Conservation (phyloP, 2,329 filamentous ascomycete species). For the Penicillium sp. region DNA sequence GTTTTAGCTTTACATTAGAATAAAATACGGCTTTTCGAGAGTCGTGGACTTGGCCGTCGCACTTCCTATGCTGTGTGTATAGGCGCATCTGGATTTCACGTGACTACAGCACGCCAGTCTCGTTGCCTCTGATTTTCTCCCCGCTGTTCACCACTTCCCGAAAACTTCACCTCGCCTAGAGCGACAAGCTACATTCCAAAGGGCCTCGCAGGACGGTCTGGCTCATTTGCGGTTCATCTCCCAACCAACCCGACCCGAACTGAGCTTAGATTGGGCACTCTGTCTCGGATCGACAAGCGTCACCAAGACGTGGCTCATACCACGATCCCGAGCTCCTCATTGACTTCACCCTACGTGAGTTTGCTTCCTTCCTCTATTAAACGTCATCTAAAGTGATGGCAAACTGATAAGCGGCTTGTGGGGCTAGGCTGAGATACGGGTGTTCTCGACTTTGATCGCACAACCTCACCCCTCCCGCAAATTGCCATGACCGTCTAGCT, state of each 20-base stretch:
- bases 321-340: conserved; percentile 6
- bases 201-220: background rate
- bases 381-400: conserved; percentile 3
- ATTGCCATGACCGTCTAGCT: conserved; percentile 40
- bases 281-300: conserved; percentile 7
- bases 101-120: conserved; percentile 19
- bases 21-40: too few species aligned
- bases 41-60: too few species aligned
- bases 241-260: conserved; percentile 38
- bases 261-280: conserved; percentile 15
- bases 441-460: conserved; percentile 42
- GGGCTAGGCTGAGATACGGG: conserved; percentile 30
- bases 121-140: conserved; percentile 6
- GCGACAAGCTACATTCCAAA: background rate
- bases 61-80: background rate
- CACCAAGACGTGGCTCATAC: conserved; percentile 10
- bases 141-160: conserved; percentile 8
- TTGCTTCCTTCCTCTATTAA: background rate
- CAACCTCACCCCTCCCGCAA: conserved; percentile 41
- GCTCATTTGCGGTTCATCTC: conserved; percentile 10
- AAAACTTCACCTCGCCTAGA: background rate
- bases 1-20: too few species aligned
- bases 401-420: conserved; percentile 34
- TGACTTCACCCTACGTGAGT: conserved; percentile 17
- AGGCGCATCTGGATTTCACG: conserved; percentile 12